Evolutionary conservation across 108 stramenopile species (phyloP).

Genomic region (Nannochloropsis oceanica): DNA sequence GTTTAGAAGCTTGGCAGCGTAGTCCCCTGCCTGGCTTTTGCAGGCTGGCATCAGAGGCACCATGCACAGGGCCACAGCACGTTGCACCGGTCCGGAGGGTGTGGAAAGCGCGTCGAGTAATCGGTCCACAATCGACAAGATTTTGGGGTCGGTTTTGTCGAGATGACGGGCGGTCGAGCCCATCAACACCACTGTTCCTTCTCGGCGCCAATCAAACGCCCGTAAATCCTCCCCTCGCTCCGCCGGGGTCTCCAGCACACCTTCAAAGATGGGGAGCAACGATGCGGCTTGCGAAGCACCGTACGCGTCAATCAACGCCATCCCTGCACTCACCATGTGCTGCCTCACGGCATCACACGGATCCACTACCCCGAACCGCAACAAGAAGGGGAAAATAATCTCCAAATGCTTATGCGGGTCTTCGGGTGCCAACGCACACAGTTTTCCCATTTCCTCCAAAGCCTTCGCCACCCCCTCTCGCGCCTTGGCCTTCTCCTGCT

Average conservation of each 20-base stretch:
- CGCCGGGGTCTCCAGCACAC: constrained; percentile 7
- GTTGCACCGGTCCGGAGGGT: constrained; percentile 43
- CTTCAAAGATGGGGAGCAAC: constrained; percentile 23
- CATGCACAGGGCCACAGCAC: constrained; percentile 40
- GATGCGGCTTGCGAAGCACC: constrained; percentile 3
- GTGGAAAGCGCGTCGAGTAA: constrained; percentile 38
- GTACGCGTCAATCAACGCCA: constrained; percentile 26
- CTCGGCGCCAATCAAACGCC: constrained; percentile 28
- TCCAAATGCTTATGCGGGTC: neutral
- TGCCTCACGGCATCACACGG: neutral
- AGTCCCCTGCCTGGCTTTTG: neutral
- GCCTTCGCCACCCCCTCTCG: neutral
- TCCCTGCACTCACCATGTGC: constrained; percentile 11
- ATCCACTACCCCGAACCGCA: neutral
- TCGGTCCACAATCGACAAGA: constrained; percentile 31
- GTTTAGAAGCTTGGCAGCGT: constrained; percentile 12
- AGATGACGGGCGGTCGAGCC: constrained; percentile 41
- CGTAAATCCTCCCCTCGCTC: constrained; percentile 13
- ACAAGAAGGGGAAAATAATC: neutral
- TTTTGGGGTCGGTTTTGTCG: constrained; percentile 24
- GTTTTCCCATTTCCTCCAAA: neutral
- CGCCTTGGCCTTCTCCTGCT: neutral
- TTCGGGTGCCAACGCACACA: neutral
- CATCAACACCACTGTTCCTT: constrained; percentile 40
- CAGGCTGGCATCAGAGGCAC: constrained; percentile 25